Base-by-base conservation (phyloP, 768 basidiomycete genomes). In the Pulveroboletus sp. region DNA sequence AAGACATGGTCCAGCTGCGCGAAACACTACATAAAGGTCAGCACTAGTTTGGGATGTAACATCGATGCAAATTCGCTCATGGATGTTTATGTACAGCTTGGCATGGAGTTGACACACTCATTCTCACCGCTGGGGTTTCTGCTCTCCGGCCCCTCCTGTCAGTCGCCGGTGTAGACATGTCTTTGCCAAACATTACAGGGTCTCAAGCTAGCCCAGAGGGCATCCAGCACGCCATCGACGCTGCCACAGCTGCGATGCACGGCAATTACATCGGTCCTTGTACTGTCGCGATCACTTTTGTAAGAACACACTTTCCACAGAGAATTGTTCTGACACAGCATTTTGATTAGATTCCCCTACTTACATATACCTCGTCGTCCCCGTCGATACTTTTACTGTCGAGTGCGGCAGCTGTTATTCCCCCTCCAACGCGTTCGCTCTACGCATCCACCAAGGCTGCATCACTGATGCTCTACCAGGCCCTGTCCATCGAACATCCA, bases 401-500 rank as follows among this genome's bases (percentile, higher is more conserved):
- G 8, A 87, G 85, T 24, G 71, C 86, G 3, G 94, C 85, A 3
- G 81, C 90, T 3, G 72, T 85, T 6, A 82, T 94, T 31, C 89
- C 94, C 3, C 82, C 93, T 0, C 94, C 94, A 1, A 92, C 89
- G 1, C 84, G 94, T 7, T 72, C 89, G 1, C 69, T 97, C 31
- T 97, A 97, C 62, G 82, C 78, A 0, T 81, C 91, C 4, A 89
- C 87, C 10, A 97, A 97, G 65, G 75, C 85, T 3, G 87, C 92
- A 0, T 82, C 87, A 1, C 77, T 90, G 24, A 53, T 85, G 6
- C 81, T 94, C 47, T 92, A 83, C 65, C 87, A 89, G 65, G 75
- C 85, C 0, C 80, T 93, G 27, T 72, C 90, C 5, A 87, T 91
- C 50, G 91, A 93, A 56, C 85, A 92, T 52, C 86, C 88, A 6